phyloP scores from a whole-genome alignment of 345 rosid species.

The Iberis pinnata region DNA sequence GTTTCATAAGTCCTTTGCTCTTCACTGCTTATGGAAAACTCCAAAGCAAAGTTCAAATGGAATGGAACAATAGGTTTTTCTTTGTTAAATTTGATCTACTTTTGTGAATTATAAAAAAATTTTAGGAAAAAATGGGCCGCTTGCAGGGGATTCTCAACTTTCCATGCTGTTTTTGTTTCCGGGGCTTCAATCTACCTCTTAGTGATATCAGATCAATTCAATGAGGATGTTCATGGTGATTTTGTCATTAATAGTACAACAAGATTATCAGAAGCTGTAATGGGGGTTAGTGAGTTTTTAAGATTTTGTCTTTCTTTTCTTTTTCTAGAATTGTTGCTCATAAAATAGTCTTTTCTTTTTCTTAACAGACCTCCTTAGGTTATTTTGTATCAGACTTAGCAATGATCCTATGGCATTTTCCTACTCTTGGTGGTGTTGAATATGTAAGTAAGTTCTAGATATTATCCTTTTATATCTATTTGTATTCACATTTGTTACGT shows the following conservation, averaged over 20 bases:
- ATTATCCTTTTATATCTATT: no score
- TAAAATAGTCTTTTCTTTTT: not conserved
- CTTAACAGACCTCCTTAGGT: conserved; percentile 60
- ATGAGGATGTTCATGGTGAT: conserved; percentile 45
- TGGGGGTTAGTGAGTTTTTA: conserved; percentile 67
- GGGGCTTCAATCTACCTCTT: conserved; percentile 57
- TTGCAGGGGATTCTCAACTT: conserved; percentile 79
- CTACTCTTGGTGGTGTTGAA: conserved; percentile 70
- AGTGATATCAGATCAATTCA: conserved; percentile 51
- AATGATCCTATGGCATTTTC: conserved; percentile 71
- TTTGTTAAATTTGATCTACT: not conserved
- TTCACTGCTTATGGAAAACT: conserved; percentile 54
- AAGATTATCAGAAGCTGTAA: conserved; percentile 38
- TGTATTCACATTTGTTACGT: not conserved
- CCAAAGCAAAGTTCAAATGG: conserved; percentile 43
- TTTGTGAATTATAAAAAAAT: not conserved
- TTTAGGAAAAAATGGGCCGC: no score
- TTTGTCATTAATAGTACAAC: conserved; percentile 50
- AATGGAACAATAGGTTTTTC: conserved; percentile 76
- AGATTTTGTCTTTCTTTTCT: not conserved
- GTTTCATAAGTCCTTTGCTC: conserved; percentile 38
- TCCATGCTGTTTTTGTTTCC: conserved; percentile 63
- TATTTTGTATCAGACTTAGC: conserved; percentile 71
- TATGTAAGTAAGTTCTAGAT: conserved; percentile 59
- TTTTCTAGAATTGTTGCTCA: not conserved